phyloP scores from a whole-genome alignment of 2,329 filamentous ascomycete species.

The Aspergillus sp. region DNA sequence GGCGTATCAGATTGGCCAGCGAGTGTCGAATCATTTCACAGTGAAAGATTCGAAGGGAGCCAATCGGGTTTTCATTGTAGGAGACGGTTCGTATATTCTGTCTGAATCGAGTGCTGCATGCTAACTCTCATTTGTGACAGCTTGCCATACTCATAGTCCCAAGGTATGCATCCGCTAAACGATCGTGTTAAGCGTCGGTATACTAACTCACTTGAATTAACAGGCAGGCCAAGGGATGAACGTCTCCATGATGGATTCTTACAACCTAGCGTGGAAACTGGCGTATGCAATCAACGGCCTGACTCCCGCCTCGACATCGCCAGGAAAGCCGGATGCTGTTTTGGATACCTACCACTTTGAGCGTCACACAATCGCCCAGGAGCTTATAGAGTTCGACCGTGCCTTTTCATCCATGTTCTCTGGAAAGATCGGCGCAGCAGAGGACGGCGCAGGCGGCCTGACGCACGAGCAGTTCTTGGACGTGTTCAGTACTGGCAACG shows the following conservation, averaged over 20 bases:
- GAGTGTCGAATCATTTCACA: constrained; percentile 50
- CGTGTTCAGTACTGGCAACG: constrained; percentile 40
- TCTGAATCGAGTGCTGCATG: neutral
- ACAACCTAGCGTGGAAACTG: constrained; percentile 47
- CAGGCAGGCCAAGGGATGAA: constrained; percentile 77
- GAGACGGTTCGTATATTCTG: constrained; percentile 53
- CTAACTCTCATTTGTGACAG: constrained; percentile 33
- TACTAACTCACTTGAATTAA: neutral
- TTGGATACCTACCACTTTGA: constrained; percentile 43
- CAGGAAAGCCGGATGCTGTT: constrained; percentile 25
- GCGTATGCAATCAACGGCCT: constrained; percentile 40
- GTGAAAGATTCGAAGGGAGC: constrained; percentile 68
- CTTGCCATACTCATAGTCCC: constrained; percentile 77
- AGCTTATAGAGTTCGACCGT: constrained; percentile 45
- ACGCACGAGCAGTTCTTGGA: constrained; percentile 40
- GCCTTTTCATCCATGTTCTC: constrained; percentile 45
- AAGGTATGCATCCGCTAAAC: constrained; percentile 46
- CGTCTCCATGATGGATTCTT: constrained; percentile 67
- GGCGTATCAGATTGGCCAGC: constrained; percentile 75
- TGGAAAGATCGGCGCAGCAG: constrained; percentile 35
- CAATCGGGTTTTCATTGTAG: constrained; percentile 71
- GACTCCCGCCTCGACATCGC: constrained; percentile 23
- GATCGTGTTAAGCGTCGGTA: constrained; percentile 19
- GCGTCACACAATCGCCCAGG: constrained; percentile 39
- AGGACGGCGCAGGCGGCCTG: constrained; percentile 28